phyloP scores from a whole-genome alignment of 2,329 filamentous ascomycete genomes.

The Polychaeton citri region DNA sequence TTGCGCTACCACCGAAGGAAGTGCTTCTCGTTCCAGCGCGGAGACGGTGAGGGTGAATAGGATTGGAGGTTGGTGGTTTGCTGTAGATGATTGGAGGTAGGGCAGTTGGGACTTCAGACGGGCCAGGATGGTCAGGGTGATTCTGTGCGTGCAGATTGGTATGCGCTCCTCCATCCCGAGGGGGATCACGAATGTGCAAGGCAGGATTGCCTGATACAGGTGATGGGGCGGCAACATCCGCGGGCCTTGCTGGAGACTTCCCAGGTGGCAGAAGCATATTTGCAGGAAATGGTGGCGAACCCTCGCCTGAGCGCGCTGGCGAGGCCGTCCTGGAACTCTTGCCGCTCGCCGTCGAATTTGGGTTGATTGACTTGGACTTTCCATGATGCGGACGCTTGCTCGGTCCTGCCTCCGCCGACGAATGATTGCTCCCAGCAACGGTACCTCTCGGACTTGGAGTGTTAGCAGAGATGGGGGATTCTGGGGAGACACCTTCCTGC shows the following conservation, averaged over 20 bases:
- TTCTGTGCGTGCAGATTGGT: too few species aligned
- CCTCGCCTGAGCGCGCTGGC: neutral
- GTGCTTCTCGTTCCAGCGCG: conserved; percentile 55
- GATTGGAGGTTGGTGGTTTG: neutral
- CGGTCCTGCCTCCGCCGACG: neutral
- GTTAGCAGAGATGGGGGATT: neutral
- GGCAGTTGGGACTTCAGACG: neutral
- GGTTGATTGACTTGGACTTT: neutral
- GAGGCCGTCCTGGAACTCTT: neutral
- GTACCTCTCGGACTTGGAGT: neutral
- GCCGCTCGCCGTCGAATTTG: neutral
- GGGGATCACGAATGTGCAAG: neutral
- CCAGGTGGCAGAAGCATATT: neutral
- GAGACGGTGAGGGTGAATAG: conserved; percentile 26
- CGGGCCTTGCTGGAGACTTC: neutral
- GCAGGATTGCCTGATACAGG: neutral
- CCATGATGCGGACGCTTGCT: neutral
- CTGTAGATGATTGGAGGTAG: neutral
- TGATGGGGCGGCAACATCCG: neutral
- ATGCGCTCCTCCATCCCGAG: neutral
- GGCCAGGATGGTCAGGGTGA: too few species aligned
- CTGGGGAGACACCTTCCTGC: neutral
- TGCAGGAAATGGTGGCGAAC: neutral
- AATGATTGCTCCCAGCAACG: neutral
- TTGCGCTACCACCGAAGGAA: conserved; percentile 66